phyloP scores from a whole-genome alignment of 805 yeast genomes.

The Komagataella ulmi region DNA sequence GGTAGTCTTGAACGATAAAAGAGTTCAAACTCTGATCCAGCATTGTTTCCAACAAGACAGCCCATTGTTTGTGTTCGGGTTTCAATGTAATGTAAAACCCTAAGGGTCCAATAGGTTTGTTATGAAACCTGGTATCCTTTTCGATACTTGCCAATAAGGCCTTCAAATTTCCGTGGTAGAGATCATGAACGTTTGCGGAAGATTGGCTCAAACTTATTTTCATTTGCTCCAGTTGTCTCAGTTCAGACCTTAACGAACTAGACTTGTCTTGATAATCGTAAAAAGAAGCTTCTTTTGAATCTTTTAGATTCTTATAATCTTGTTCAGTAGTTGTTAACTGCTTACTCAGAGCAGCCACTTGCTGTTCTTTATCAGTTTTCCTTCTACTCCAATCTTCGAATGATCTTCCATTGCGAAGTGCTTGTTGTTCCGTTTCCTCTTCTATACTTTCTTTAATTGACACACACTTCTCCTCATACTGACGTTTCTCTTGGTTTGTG shows the following conservation, averaged over 20 bases:
- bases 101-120: conserved; percentile 68
- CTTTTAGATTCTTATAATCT: neutral
- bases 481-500: neutral
- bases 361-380: neutral
- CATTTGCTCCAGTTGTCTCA: conserved; percentile 10
- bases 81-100: conserved; percentile 51
- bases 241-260: conserved; percentile 9
- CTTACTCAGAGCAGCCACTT: neutral
- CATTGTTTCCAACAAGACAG: conserved; percentile 41
- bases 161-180: neutral
- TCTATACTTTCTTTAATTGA: neutral
- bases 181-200: neutral
- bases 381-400: conserved; percentile 2
- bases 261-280: conserved; percentile 2
- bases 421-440: neutral
- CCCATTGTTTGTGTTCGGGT: conserved; percentile 40
- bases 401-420: conserved; percentile 1
- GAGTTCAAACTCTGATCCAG: conserved; percentile 38
- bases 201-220: conserved; percentile 19
- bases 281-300: neutral
- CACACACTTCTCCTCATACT: neutral
- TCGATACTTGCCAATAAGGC: conserved; percentile 26
- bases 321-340: neutral
- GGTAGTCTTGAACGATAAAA: conserved; percentile 52
- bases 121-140: conserved; percentile 24